Evolutionary conservation across 2,329 filamentous ascomycete genomes (phyloP).

Genomic region (Pseudocercospora eumusae): DNA sequence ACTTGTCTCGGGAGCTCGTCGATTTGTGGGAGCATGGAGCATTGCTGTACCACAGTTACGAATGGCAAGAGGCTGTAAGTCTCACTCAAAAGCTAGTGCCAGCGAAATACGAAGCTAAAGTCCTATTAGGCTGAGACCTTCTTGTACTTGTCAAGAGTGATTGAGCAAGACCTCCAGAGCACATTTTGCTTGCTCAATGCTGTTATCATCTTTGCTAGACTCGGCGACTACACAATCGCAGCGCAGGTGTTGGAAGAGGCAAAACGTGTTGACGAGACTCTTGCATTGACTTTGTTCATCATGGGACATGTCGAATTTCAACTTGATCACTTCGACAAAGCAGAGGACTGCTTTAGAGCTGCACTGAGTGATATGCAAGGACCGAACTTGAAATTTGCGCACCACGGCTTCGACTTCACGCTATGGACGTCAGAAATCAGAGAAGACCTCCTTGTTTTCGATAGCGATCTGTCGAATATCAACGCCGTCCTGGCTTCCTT

Average conservation of each 20-base stretch:
- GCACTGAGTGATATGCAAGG: conserved; percentile 25
- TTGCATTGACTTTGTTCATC: conserved; percentile 35
- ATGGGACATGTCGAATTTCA: conserved; percentile 36
- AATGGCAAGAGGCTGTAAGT: conserved; percentile 37
- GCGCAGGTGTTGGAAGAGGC: conserved; percentile 30
- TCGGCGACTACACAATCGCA: conserved; percentile 36
- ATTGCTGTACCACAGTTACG: conserved; percentile 37
- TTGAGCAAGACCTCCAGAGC: conserved; percentile 22
- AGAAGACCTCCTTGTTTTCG: conserved; percentile 20
- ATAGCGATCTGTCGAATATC: conserved; percentile 6
- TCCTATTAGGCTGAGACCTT: conserved; percentile 28
- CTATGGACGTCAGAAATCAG: conserved; percentile 23
- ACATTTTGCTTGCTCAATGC: conserved; percentile 35
- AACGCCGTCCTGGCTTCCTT: conserved; percentile 22
- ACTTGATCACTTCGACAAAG: conserved; percentile 25
- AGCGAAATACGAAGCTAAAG: conserved; percentile 7
- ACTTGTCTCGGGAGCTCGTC: conserved; percentile 25
- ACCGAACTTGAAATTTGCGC: conserved; percentile 17
- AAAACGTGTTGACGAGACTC: conserved; percentile 23
- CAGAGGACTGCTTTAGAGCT: conserved; percentile 30
- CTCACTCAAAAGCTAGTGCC: neutral
- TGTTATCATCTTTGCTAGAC: conserved; percentile 35
- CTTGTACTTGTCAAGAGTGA: conserved; percentile 25
- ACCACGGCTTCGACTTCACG: conserved; percentile 30
- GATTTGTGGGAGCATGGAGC: conserved; percentile 42